Evolutionary conservation across 2,329 filamentous ascomycete genomes (phyloP), one percentile per base, ranked within the genome.

Genomic region (Aspergillus aculeatinus): DNA sequence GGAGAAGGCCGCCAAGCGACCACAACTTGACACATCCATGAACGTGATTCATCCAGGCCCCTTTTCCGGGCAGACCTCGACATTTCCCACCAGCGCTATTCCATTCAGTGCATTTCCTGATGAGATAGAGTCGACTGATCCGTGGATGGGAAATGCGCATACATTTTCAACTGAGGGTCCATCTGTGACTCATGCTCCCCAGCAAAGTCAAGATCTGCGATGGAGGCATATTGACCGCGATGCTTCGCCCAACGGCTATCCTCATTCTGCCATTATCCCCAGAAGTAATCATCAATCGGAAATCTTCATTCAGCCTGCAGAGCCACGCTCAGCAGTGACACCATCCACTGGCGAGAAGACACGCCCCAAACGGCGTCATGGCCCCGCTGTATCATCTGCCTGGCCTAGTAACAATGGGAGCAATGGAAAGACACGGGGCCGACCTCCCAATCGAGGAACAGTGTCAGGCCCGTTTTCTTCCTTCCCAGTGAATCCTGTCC

Each of bases 311-410:
- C 6, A 82, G 33, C 11, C 82, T 77, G 23, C 85, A 80, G 61
- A 83, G 79, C 89, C 90, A 10, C 87, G 83, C 52, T 92, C 91
- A 0, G 90, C 90, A 3, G 81, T 90, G n/a, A 90, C 88, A 4
- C 87, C 89, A 1, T 86, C 84, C 4, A 70, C 72, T 3, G 65
- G 70, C 4, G 74, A 77, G 10, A 55, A 87, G 82, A 63, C 75
- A 16, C 72, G 73, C 12, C 63, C 70, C 16, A 72, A 71, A 57
- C 82, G 88, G 58, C 85, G 91, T 4, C 90, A 96, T 72, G 92
- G 92, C 0, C 90, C 92, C 0, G 92, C 91, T 6, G 91, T 96
- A 0, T 96, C 92, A 0, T 96, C 92, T 10, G 93, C 93, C 0
- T 97, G 93, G 93, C 87, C 89, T 58, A 86, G 86, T 63, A 85